Evolutionary conservation across 345 rosid species (phyloP), one percentile per base, ranked within the genome.

Genomic region (Passiflora organensis): DNA sequence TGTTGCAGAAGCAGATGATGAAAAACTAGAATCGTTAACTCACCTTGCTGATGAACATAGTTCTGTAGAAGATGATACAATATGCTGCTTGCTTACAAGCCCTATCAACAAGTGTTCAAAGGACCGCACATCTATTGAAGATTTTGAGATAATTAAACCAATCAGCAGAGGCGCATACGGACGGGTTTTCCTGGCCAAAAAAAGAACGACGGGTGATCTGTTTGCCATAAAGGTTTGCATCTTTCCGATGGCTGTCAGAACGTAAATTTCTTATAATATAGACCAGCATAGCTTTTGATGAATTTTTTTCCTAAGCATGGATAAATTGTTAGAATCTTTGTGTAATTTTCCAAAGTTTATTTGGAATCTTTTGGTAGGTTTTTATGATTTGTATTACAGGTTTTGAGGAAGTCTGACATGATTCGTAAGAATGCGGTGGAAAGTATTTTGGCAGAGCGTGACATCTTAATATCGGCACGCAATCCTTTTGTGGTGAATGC

Each of bases 111-210:
- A 79, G 53, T 73, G 81, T 41, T 79, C 84, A 20, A 93, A 75
- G 79, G 94, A 93, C 65, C 70, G 99, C 56, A 93, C 96, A 28
- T 89, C 96, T 15, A 93, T 93, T 51, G 99, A 93, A 73, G 99
- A 93, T 76, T 93, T 93, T 61, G 95, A 93, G 72, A 93, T 93
- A 58, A 93, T 89, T 57, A 93, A 89, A 79, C 99, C 99, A 54
- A 86, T 93, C 61, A 93, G 99, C 72, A 80, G 88, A 28, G 99
- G 99, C 64, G 96, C 96, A 64, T 93, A 78, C 64, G 99, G 99
- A 56, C 75, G 95, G 65, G 96, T 93, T 56, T 89, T 89, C 66
- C 96, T 93, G 55, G 82, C 99, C 32, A 79, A 72, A 60, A 93
- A 93, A 74, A 81, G 95, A 70, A 80, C 93, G 39, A 93, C 96